Evolutionary conservation across 176 grass and related monocot species (phyloP).

Genomic region (Dactylis glomerata): DNA sequence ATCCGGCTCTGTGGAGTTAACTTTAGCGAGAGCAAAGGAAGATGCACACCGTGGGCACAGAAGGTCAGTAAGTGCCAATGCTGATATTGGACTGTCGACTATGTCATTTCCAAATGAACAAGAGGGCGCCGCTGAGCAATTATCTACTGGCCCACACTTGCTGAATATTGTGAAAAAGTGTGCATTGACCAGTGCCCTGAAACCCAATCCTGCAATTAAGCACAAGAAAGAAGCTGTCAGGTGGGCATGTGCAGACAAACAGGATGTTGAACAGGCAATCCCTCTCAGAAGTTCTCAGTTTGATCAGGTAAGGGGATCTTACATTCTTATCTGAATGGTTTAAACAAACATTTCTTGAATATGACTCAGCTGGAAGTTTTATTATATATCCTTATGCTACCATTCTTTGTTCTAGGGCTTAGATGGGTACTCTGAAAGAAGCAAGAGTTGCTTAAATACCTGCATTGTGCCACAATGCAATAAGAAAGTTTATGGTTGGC

Average conservation of each 20-base stretch:
- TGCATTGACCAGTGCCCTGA: constrained; percentile 47
- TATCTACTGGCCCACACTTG: constrained; percentile 43
- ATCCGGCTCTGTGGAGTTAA: constrained; percentile 44
- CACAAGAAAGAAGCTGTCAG: constrained; percentile 60
- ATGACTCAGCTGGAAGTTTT: constrained; percentile 4
- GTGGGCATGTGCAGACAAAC: constrained; percentile 43
- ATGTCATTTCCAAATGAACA: constrained; percentile 63
- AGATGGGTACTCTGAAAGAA: constrained; percentile 63
- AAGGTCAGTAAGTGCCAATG: constrained; percentile 68
- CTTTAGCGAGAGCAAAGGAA: constrained; percentile 35
- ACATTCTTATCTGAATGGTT: constrained; percentile 11
- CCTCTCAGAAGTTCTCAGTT: constrained; percentile 55
- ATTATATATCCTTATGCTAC: constrained; percentile 12
- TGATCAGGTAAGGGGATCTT: constrained; percentile 44
- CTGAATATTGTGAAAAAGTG: constrained; percentile 58
- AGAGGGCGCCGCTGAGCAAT: constrained; percentile 49
- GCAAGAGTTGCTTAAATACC: constrained; percentile 56
- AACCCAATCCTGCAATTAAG: constrained; percentile 63
- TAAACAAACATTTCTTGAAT: background rate
- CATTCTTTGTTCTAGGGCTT: constrained; percentile 29
- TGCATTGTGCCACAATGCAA: constrained; percentile 52
- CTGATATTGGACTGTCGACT: constrained; percentile 64
- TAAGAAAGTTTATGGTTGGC: constrained; percentile 71
- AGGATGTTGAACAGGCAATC: constrained; percentile 44
- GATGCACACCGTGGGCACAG: constrained; percentile 39